phyloP scores from a whole-genome alignment of 768 basidiomycete genomes.

The Phanerochaete sordida region DNA sequence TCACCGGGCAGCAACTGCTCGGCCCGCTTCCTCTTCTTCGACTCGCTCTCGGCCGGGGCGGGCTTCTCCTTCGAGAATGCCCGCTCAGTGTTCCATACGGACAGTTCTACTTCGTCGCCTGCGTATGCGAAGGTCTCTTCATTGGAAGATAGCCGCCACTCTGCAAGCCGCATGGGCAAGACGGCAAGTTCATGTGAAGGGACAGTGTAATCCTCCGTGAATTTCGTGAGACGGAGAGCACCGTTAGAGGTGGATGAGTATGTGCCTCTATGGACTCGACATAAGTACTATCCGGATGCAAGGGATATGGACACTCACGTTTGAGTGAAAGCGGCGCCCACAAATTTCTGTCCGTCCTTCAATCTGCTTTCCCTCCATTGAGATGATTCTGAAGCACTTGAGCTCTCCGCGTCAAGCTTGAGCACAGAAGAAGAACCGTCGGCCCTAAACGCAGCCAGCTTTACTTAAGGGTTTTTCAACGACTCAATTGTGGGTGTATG shows the following conservation, averaged over 20 bases:
- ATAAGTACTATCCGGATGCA: too few relatives aligned
- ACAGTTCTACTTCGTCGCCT: constrained; percentile 83
- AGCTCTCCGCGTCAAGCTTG: constrained; percentile 38
- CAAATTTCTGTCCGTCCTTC: constrained; percentile 47
- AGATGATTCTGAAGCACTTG: constrained; percentile 31
- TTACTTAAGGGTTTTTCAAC: constrained; percentile 33
- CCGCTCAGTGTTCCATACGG: constrained; percentile 72
- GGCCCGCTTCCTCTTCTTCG: constrained; percentile 57
- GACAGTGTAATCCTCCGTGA: constrained; percentile 24
- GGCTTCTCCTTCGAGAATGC: constrained; percentile 34
- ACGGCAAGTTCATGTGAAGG: constrained; percentile 31
- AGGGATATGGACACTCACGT: constrained; percentile 36
- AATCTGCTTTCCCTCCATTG: constrained; percentile 68
- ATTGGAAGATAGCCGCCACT: constrained; percentile 58
- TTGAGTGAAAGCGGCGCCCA: constrained; percentile 53
- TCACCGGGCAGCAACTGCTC: constrained; percentile 66
- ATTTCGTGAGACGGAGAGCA: constrained; percentile 50
- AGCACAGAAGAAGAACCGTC: constrained; percentile 52
- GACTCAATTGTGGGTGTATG: constrained; percentile 13
- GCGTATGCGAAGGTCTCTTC: constrained; percentile 69
- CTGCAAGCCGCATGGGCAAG: constrained; percentile 66
- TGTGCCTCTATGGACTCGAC: too few relatives aligned
- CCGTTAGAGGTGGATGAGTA: constrained; percentile 79
- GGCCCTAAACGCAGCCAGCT: constrained; percentile 66
- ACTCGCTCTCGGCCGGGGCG: constrained; percentile 7